These are phyloP conservation scores for Daedaleopsis nitida DNA, from an alignment of 768 basidiomycete genomes.

Conservation along the genomic window DNA sequence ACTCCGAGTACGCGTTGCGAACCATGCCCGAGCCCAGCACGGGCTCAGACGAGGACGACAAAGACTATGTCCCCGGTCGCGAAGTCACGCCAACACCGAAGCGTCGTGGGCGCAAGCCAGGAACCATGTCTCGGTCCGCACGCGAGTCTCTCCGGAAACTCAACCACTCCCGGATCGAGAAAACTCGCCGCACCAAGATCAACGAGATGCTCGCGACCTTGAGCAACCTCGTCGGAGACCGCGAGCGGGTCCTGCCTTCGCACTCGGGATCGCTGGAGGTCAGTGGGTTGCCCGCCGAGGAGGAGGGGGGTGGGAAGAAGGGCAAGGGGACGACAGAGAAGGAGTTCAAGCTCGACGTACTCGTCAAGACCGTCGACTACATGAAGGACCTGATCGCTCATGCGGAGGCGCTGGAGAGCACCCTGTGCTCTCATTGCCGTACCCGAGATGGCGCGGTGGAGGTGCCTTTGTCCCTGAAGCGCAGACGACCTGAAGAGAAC, in stretches of 20 bases:
- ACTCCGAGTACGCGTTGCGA: slow-evolving; percentile 15
- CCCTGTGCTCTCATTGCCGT: slow-evolving; percentile 13
- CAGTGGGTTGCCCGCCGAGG: slow-evolving; percentile 26
- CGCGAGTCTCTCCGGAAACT: slow-evolving; percentile 88
- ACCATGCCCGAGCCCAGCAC: slow-evolving; percentile 27
- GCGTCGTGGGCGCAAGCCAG: slow-evolving; percentile 74
- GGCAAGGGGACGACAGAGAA: slow-evolving; percentile 78
- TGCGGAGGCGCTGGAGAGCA: slow-evolving; percentile 44
- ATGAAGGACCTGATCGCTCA: slow-evolving; percentile 68
- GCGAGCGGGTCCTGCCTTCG: slow-evolving; percentile 28
- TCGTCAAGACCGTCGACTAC: slow-evolving; percentile 79
- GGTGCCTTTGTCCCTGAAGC: slow-evolving; percentile 14
- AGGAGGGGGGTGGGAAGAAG: slow-evolving; percentile 49
- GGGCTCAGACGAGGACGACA: slow-evolving; percentile 33
- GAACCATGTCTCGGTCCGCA: slow-evolving; percentile 70
- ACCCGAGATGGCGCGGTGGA: neutral
- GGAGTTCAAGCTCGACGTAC: slow-evolving; percentile 92
- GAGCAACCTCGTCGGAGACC: slow-evolving; percentile 64
- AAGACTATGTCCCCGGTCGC: slow-evolving; percentile 31
- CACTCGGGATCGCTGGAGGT: slow-evolving; percentile 34
- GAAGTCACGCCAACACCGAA: slow-evolving; percentile 40
- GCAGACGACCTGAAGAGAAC: slow-evolving; percentile 13
- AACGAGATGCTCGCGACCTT: slow-evolving; percentile 85
- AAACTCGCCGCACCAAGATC: slow-evolving; percentile 92
- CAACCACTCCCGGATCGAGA: slow-evolving; percentile 95